Evolutionary conservation across 768 basidiomycete species (phyloP).

Genomic region (Amylocystis lapponica): DNA sequence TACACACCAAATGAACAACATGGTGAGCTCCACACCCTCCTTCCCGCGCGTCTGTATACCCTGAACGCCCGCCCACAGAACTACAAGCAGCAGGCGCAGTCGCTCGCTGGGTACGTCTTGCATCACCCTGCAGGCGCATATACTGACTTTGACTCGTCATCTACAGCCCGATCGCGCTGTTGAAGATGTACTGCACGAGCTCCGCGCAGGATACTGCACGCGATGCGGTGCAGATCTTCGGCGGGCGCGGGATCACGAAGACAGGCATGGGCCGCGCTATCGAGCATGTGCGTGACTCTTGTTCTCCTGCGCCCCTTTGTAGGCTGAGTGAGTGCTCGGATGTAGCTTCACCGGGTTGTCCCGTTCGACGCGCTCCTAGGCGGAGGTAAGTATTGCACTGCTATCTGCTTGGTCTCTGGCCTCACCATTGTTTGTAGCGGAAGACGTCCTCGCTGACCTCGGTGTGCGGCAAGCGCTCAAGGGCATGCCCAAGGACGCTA

Average conservation of each 20-base stretch:
- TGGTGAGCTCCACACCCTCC: conserved; percentile 37
- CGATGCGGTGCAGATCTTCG: conserved; percentile 84
- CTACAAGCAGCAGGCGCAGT: conserved; percentile 67
- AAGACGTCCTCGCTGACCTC: conserved; percentile 73
- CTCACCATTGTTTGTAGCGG: conserved; percentile 35
- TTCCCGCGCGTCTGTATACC: neutral
- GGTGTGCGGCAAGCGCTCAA: conserved; percentile 34
- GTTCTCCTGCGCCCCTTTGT: neutral
- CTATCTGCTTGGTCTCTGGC: neutral
- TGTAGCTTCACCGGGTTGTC: conserved; percentile 37
- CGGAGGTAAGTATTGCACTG: conserved; percentile 24
- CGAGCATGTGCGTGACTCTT: conserved; percentile 52
- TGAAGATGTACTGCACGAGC: conserved; percentile 75
- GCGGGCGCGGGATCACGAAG: conserved; percentile 79
- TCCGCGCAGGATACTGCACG: conserved; percentile 74
- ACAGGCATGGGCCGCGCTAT: conserved; percentile 75
- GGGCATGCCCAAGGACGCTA: conserved; percentile 42
- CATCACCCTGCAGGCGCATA: conserved; percentile 24
- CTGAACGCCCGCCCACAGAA: conserved; percentile 26
- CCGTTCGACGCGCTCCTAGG: conserved; percentile 37
- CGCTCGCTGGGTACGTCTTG: conserved; percentile 60
- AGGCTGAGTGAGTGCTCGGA: too few species aligned
- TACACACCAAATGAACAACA: conserved; percentile 84
- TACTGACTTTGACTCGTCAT: neutral
- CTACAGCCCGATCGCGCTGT: conserved; percentile 65